Conservation (phyloP, 805 yeast genomes). For the Isabelozyma pseudorhagii region DNA sequence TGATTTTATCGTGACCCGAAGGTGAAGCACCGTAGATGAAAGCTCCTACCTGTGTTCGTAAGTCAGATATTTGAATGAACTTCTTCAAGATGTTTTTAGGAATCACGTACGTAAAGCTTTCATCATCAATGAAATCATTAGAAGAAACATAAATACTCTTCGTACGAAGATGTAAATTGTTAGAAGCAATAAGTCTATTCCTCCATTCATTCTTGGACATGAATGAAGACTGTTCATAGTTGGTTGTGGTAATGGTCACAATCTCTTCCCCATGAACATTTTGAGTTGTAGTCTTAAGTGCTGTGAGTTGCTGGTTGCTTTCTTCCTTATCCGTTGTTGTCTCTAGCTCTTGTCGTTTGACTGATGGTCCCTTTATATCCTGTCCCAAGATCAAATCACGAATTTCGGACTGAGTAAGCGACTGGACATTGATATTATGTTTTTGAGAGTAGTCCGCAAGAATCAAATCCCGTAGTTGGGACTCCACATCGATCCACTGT, state of each 20-base stretch:
- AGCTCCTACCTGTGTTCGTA: slow-evolving; percentile 79
- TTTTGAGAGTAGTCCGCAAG: slow-evolving; percentile 80
- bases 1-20: slow-evolving; percentile 62
- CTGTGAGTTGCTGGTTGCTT: slow-evolving; percentile 56
- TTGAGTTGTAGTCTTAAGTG: slow-evolving; percentile 76
- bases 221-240: slow-evolving; percentile 81
- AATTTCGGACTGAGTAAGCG: slow-evolving; percentile 89
- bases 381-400: slow-evolving; percentile 94
- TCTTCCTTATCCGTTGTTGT: slow-evolving; percentile 48
- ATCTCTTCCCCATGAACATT: slow-evolving; percentile 97
- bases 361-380: slow-evolving; percentile 87
- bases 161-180: slow-evolving; percentile 67
- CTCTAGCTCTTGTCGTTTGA: slow-evolving; percentile 77
- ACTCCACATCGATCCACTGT: slow-evolving; percentile 90
- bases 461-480: slow-evolving; percentile 83
- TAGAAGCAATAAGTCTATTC: slow-evolving; percentile 74
- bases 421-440: slow-evolving; percentile 79
- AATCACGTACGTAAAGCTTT: slow-evolving; percentile 64
- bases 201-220: slow-evolving; percentile 91
- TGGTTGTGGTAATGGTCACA: slow-evolving; percentile 86
- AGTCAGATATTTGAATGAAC: slow-evolving; percentile 77
- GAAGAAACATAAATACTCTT: slow-evolving; percentile 68
- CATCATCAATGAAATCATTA: slow-evolving; percentile 55
- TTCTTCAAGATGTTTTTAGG: slow-evolving; percentile 79
- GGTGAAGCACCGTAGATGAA: slow-evolving; percentile 80